Evolutionary conservation across 495 filamentous ascomycete genomes (phyloP).

Genomic region (Penicillium alfredii): DNA sequence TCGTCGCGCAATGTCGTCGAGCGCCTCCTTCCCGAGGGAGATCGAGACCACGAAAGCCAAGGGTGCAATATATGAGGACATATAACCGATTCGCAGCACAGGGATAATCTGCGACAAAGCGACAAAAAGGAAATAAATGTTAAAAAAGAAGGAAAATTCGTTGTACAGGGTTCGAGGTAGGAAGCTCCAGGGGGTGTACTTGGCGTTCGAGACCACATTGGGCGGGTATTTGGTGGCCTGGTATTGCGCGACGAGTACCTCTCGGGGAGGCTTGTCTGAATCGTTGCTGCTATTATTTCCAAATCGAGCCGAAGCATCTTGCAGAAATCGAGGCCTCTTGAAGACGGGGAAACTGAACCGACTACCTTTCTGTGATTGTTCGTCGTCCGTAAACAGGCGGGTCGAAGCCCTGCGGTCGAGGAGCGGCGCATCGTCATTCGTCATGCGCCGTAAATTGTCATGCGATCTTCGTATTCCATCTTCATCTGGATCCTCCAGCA

Average conservation of each 20-base stretch:
- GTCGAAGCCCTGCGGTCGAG: constrained; percentile 38
- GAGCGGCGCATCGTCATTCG: constrained; percentile 62
- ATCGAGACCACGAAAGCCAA: constrained; percentile 86
- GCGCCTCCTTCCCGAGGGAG: constrained; percentile 91
- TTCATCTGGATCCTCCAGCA: constrained; percentile 48
- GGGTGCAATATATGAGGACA: constrained; percentile 91
- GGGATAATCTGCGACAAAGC: constrained; percentile 91
- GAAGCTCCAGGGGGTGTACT: constrained; percentile 96
- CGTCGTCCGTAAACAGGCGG: constrained; percentile 26
- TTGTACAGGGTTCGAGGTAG: constrained; percentile 92
- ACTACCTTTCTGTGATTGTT: constrained; percentile 21
- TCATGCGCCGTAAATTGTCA: constrained; percentile 47
- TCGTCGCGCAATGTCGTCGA: constrained; percentile 84
- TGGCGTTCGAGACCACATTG: constrained; percentile 92
- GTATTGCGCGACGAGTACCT: constrained; percentile 38
- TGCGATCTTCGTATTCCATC: constrained; percentile 34
- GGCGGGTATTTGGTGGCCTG: constrained; percentile 44
- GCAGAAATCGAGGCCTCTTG: constrained; percentile 18
- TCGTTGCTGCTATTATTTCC: constrained; percentile 16
- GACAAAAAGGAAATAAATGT: constrained; percentile 95
- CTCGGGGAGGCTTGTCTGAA: constrained; percentile 32
- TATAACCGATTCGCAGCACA: constrained; percentile 82
- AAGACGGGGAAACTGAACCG: constrained; percentile 30
- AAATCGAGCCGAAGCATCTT: constrained; percentile 12
- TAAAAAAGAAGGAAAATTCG: constrained; percentile 99